Base-by-base conservation (phyloP, 371 early-diverging fungal species). In the Lichtheimia hyalospora region DNA sequence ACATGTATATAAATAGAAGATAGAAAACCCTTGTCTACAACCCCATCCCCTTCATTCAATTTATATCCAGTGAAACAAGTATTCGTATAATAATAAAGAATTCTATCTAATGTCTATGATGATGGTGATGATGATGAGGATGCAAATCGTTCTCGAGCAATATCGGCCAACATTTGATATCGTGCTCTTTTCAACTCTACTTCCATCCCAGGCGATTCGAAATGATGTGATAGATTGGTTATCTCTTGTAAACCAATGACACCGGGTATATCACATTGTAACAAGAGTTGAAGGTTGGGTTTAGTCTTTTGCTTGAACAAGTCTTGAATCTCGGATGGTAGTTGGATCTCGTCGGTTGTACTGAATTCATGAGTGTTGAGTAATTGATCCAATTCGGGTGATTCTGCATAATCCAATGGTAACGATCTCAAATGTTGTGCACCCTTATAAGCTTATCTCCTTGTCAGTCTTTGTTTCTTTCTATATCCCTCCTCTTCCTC, bases 381-480 rank as follows among this genome's bases (percentile, higher is more conserved):
- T 7, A 73, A 61, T 0, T 60, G 34, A 44, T 80, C 67, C 14
- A 83, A 52, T n/a, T 69, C 69, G 13, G 64, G 58, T 16, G 70
- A 71, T 0, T 67, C 54, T 10, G 68, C 53, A 42, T 70, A 76
- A 0, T 40, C 34, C 4, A 80, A 41, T 10, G 56, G 28, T 13
- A 55, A 8, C 13, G 49, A 54, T 27, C 23, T 14, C 21, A 89
- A 55, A 53, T 85, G 83, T 50, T 82, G 82, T 0, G 87, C 89
- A 0, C 90, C 90, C 40, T 84, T 82, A 51, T 74, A 81, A 1
- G 90, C 90, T 85, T 4, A 21, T 8, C 34, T 28, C 7, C 2
- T 24, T 23, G n/a, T 46, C 15, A 51, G 21, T 12, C 4, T 49
- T 13, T 13, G 46, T 14, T 18, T 24, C 25, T 20, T 40, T n/a